A percentile compares a stretch with the other conserved stretches of the same genome.
phyloP scores from a whole-genome alignment of 1,284 basidiomycete species.

The Fomitopsis betulina region DNA sequence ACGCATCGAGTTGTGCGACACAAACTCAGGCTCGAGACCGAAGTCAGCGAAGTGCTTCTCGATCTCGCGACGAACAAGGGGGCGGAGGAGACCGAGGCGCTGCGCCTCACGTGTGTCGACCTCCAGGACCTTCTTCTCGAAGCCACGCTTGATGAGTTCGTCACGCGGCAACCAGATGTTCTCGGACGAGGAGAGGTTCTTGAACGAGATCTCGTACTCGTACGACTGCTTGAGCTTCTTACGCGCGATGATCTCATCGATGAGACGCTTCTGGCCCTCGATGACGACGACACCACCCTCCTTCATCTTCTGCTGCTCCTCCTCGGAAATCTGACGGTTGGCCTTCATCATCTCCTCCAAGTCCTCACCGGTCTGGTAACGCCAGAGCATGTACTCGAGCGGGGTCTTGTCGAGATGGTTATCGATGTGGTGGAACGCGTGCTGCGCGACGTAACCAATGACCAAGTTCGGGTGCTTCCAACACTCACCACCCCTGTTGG shows the following conservation, averaged over 20 bases:
- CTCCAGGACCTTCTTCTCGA: constrained; percentile 98
- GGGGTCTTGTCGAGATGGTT: constrained; percentile 97
- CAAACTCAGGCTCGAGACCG: constrained; percentile 95
- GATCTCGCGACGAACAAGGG: constrained; percentile 95
- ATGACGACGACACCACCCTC: constrained; percentile 84
- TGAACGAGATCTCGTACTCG: constrained; percentile 96
- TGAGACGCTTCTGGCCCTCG: constrained; percentile 92
- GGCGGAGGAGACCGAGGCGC: constrained; percentile 92
- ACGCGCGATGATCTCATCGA: constrained; percentile 87
- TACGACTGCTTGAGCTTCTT: constrained; percentile 99
- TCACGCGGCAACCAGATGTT: constrained; percentile 97
- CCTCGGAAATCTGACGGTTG: constrained; percentile 81
- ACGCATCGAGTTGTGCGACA: constrained; percentile 95
- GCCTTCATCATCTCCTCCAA: constrained; percentile 95
- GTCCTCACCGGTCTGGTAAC: constrained; percentile 99
- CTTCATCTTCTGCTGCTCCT: constrained; percentile 95
- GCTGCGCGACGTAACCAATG: constrained; percentile 97
- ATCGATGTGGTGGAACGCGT: constrained; percentile 99
- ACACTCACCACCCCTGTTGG: constrained; percentile 94
- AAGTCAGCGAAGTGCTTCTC: constrained; percentile 98
- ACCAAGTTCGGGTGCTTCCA: constrained; percentile 99
- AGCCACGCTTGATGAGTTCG: constrained; percentile 95
- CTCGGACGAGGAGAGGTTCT: constrained; percentile 88
- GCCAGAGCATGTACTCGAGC: constrained; percentile 98
- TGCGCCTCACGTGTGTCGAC: constrained; percentile 97